phyloP scores from a whole-genome alignment of 225 moss, liverwort and hornwort genomes.

The Pseudoscleropodium purum region DNA sequence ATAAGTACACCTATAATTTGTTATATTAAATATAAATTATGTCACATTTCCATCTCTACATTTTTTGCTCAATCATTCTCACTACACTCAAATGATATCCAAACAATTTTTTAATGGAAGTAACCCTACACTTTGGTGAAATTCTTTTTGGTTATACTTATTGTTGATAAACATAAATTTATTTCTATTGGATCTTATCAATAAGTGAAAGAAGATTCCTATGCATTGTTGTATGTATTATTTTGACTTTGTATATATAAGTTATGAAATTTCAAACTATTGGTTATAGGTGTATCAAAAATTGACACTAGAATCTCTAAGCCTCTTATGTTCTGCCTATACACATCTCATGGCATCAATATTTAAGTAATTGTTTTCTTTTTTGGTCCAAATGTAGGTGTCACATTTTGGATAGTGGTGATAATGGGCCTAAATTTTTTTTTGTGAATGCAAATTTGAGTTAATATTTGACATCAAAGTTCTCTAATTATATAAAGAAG shows the following conservation, averaged over 20 bases:
- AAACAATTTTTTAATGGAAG: background rate
- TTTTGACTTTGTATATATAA: background rate
- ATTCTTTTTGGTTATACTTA: background rate
- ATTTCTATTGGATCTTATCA: background rate
- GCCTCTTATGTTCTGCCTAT: background rate
- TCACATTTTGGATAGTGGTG: accelerated
- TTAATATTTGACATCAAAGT: background rate
- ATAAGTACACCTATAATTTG: no score
- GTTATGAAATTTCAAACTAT: background rate
- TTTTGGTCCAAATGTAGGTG: background rate
- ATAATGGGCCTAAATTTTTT: background rate
- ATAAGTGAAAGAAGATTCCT: background rate
- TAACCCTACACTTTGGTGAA: background rate
- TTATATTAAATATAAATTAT: background rate
- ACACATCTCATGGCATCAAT: background rate
- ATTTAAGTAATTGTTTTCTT: background rate
- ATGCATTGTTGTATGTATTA: background rate
- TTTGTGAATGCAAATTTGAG: background rate
- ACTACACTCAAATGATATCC: background rate
- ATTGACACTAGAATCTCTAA: background rate
- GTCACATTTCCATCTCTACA: background rate
- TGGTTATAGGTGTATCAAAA: background rate
- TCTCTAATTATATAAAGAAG: background rate
- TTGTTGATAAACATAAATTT: background rate
- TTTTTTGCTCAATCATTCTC: background rate